A percentile compares a stretch with the other conserved stretches of the same genome.
Conservation (phyloP, 2,329 filamentous ascomycete genomes). For the Lecanoromycetidae sp. region DNA sequence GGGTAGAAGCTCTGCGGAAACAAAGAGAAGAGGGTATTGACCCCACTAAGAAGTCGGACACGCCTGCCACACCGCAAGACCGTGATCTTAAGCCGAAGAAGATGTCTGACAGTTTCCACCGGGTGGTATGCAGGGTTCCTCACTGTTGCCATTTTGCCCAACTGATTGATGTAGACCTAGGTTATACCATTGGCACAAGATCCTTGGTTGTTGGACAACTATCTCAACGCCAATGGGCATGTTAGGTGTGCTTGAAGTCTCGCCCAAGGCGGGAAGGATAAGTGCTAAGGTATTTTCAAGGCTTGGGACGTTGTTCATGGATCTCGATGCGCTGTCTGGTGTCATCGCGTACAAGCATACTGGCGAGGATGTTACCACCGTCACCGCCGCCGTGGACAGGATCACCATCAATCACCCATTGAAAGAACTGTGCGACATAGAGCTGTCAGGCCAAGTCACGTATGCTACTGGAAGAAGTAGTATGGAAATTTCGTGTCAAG, state of each 20-base stretch:
- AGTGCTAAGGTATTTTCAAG: slow-evolving; percentile 26
- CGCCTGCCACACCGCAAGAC: slow-evolving; percentile 26
- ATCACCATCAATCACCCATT: slow-evolving; percentile 59
- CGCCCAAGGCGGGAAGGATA: background rate
- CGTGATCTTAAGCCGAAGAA: slow-evolving; percentile 52
- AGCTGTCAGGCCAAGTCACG: slow-evolving; percentile 56
- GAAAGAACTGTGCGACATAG: slow-evolving; percentile 65
- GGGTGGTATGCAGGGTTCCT: slow-evolving; percentile 40
- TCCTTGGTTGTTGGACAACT: slow-evolving; percentile 65
- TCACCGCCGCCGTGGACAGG: slow-evolving; percentile 52
- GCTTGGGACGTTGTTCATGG: slow-evolving; percentile 65
- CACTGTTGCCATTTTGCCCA: background rate
- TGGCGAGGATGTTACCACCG: slow-evolving; percentile 50
- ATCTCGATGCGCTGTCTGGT: slow-evolving; percentile 64
- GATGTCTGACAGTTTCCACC: slow-evolving; percentile 61
- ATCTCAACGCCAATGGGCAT: slow-evolving; percentile 63
- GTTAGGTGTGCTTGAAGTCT: slow-evolving; percentile 40
- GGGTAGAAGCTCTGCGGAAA: slow-evolving; percentile 52
- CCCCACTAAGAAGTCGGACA: slow-evolving; percentile 17
- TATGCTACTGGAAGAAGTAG: slow-evolving; percentile 63
- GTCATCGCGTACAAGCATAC: slow-evolving; percentile 65
- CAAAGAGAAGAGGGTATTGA: slow-evolving; percentile 34
- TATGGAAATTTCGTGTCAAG: slow-evolving; percentile 62
- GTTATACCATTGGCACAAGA: slow-evolving; percentile 58
- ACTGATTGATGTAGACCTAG: slow-evolving; percentile 30